These are phyloP conservation scores for Colletotrichum euphorbiae DNA, from an alignment of 2,329 filamentous ascomycete species.

Conservation along the genomic window DNA sequence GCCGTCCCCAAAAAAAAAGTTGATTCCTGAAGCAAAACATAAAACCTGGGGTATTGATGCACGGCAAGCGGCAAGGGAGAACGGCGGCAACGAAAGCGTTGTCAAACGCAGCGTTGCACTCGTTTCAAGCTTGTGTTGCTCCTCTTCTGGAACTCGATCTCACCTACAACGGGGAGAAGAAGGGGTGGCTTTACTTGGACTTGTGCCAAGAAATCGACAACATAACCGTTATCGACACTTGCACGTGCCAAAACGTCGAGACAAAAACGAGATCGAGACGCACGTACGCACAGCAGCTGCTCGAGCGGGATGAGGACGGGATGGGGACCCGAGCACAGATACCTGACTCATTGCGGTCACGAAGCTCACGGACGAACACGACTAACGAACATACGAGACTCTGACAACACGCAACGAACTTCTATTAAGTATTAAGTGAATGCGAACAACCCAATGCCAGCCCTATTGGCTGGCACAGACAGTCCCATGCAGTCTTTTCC, in stretches of 20 bases:
- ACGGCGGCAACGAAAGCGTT: neutral
- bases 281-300: neutral
- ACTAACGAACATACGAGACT: neutral
- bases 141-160: slow-evolving; percentile 26
- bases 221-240: slow-evolving; percentile 4
- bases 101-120: slow-evolving; percentile 18
- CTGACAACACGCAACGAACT: slow-evolving; percentile 49
- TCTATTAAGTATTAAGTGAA: slow-evolving; percentile 58
- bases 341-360: slow-evolving; percentile 8
- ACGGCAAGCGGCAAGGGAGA: neutral
- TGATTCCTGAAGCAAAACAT: neutral
- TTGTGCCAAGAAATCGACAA: neutral
- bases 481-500: slow-evolving; percentile 33
- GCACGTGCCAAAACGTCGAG: slow-evolving; percentile 15
- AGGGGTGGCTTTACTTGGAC: neutral
- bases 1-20: neutral
- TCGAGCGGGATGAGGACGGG: slow-evolving; percentile 8
- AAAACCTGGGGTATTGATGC: neutral
- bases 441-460: slow-evolving; percentile 40
- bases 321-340: neutral
- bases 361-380: neutral
- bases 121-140: slow-evolving; percentile 32
- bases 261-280: neutral
- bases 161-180: neutral
- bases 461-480: slow-evolving; percentile 41